A percentile compares a stretch with the other conserved stretches of the same genome.
Conservation (phyloP, 345 rosid species). For the Reutealis trisperma region DNA sequence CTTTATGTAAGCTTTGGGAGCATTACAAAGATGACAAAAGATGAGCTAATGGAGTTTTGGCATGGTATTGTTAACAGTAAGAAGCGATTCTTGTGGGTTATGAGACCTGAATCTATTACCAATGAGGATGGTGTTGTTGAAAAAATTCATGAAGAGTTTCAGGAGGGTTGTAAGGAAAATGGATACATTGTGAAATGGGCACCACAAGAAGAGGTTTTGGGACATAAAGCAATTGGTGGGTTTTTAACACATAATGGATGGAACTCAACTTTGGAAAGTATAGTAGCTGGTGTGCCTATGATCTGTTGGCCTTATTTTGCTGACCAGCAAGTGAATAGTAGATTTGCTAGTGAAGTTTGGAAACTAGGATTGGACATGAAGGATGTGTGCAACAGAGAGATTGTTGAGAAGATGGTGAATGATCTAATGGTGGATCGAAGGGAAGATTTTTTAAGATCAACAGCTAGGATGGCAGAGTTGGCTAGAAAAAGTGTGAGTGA, state of each 20-base stretch:
- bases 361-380: slow-evolving; percentile 70
- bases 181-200: slow-evolving; percentile 40
- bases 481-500: slow-evolving; percentile 26
- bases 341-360: slow-evolving; percentile 61
- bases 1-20: slow-evolving; percentile 57
- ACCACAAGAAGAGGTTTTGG: slow-evolving; percentile 50
- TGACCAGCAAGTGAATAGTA: slow-evolving; percentile 63
- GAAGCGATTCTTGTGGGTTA: slow-evolving; percentile 47
- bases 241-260: slow-evolving; percentile 74
- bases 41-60: slow-evolving; percentile 47
- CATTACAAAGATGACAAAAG: slow-evolving; percentile 9
- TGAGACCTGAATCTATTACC: slow-evolving; percentile 27
- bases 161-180: slow-evolving; percentile 14
- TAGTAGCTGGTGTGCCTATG: slow-evolving; percentile 62
- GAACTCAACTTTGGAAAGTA: slow-evolving; percentile 80
- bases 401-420: slow-evolving; percentile 52
- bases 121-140: background rate
- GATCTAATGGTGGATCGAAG: slow-evolving; percentile 60
- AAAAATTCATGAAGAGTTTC: slow-evolving; percentile 23
- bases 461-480: slow-evolving; percentile 27
- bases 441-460: slow-evolving; percentile 37
- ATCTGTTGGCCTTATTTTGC: slow-evolving; percentile 63
- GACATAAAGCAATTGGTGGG: slow-evolving; percentile 55
- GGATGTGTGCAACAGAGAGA: slow-evolving; percentile 48
- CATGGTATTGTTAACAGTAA: slow-evolving; percentile 42